Evolutionary conservation across 768 basidiomycete species (phyloP).

Genomic region (Galerina marginata): DNA sequence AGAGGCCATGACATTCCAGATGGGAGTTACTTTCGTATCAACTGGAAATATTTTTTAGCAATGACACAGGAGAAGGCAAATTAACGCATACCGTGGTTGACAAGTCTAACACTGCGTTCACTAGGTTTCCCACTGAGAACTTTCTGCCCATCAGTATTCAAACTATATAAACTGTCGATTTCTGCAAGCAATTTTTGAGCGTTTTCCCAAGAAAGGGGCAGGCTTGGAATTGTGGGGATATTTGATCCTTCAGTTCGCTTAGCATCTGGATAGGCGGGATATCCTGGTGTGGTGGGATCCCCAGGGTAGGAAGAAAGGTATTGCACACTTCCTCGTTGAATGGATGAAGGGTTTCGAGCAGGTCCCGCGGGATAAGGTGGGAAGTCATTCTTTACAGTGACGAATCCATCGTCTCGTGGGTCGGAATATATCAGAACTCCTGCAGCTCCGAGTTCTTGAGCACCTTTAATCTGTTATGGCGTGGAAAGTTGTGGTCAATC

Average conservation of each 20-base stretch:
- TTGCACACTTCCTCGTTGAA: slow-evolving; percentile 87
- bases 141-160: slow-evolving; percentile 31
- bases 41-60: slow-evolving; percentile 44
- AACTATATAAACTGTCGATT: slow-evolving; percentile 44
- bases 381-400: slow-evolving; percentile 79
- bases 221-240: slow-evolving; percentile 77
- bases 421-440: slow-evolving; percentile 87
- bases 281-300: slow-evolving; percentile 87
- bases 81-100: slow-evolving; percentile 54
- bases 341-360: slow-evolving; percentile 81
- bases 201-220: slow-evolving; percentile 91
- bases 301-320: slow-evolving; percentile 71
- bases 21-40: slow-evolving; percentile 78
- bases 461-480: slow-evolving; percentile 67
- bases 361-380: slow-evolving; percentile 83
- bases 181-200: slow-evolving; percentile 71
- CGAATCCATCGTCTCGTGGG: slow-evolving; percentile 83
- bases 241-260: slow-evolving; percentile 65
- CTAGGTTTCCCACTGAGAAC: slow-evolving; percentile 57
- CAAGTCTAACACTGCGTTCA: slow-evolving; percentile 49
- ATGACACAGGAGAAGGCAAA: not conserved
- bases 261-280: slow-evolving; percentile 84
- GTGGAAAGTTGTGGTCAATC: slow-evolving; percentile 14
- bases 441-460: slow-evolving; percentile 81
- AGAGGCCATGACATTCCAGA: slow-evolving; percentile 83